Base-by-base conservation (phyloP, 352 stramenopile species). In the Phytophthora macrochlamydospora region DNA sequence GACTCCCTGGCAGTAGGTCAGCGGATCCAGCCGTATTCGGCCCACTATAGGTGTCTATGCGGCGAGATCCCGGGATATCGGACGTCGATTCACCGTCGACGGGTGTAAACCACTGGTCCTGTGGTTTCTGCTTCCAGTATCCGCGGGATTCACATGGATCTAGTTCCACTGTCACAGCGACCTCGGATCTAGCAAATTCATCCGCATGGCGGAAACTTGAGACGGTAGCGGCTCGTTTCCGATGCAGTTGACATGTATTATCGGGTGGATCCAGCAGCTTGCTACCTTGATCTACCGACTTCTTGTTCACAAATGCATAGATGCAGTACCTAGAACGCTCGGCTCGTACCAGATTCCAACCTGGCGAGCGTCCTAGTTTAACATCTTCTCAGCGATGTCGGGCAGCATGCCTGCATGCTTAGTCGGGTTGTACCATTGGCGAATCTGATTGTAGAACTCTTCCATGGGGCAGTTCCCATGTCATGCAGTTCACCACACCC, bases 311-410 rank as follows among this genome's bases (percentile, higher is more conserved):
- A 24, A 24, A 24, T 24, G 18, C 18, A 24, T 24, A 24, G 18
- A 24, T 24, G 18, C 32, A 24, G 60, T 46, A 49, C 56, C 59
- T 42, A 60, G 44, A 56, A 61, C 59, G 51, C 43, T 67, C 59
- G 44, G 44, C 51, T 51, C 59, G 59, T 38, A 45, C 53, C 59
- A 44, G 54, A 24, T 68, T 62, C 48, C 61, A 55, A 29, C 2
- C 54, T 45, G 62, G 61, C 53, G 46, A 68, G 53, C 53, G 61
- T 62, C 49, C 62, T 64, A 64, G 57, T 64, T 64, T 64, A 64
- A 64, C 11, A 30, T 30, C 29, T 52, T 56, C 50, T 24, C 49
- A 6, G 33, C 28, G 11, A 11, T 12, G 4, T 8, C 7, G 12
- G 57, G 57, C 46, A 57, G 28, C 33, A 57, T 43, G n/a, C 57